A percentile compares a stretch with the other conserved stretches of the same genome.
phyloP scores from a whole-genome alignment of 208 protist genomes.

The Crithidia acanthocephali region DNA sequence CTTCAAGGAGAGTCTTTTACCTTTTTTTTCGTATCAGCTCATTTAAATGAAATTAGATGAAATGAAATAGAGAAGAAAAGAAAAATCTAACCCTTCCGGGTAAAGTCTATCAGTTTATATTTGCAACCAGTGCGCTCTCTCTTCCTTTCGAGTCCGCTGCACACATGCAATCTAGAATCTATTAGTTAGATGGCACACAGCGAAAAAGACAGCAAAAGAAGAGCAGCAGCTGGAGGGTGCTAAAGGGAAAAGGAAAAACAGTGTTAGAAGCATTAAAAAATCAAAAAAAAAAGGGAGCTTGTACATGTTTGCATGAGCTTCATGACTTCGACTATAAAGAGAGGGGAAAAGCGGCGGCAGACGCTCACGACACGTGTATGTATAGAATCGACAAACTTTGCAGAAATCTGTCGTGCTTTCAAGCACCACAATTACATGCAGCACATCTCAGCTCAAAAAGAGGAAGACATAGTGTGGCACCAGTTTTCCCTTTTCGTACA shows the following conservation, averaged over 20 bases:
- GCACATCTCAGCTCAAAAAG: too few species aligned
- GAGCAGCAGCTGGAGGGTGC: conserved; percentile 18
- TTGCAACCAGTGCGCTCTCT: conserved; percentile 14
- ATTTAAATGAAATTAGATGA: not conserved
- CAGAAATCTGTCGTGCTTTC: too few species aligned
- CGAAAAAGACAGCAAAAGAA: conserved; percentile 2
- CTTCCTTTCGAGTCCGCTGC: conserved; percentile 3
- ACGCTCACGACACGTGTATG: too few species aligned
- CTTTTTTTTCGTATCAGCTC: conserved; percentile 13
- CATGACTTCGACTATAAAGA: too few species aligned
- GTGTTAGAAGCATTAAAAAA: not conserved
- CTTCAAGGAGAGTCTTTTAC: too few species aligned
- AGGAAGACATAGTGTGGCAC: too few species aligned
- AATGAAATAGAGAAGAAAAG: conserved; percentile 8
- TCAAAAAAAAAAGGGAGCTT: not conserved
- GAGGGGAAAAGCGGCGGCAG: too few species aligned
- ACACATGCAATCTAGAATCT: conserved; percentile 17
- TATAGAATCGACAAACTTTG: too few species aligned
- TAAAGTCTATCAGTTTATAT: conserved; percentile 34
- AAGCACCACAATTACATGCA: too few species aligned
- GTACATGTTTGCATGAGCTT: too few species aligned
- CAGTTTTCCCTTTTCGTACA: too few species aligned
- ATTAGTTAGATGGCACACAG: conserved; percentile 13
- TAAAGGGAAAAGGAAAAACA: conserved; percentile 22
- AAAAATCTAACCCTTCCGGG: conserved; percentile 40